A percentile compares a stretch with the other conserved stretches of the same genome.
Conservation (phyloP, 2,329 filamentous ascomycete species). For the Pyrenophora seminiperda region DNA sequence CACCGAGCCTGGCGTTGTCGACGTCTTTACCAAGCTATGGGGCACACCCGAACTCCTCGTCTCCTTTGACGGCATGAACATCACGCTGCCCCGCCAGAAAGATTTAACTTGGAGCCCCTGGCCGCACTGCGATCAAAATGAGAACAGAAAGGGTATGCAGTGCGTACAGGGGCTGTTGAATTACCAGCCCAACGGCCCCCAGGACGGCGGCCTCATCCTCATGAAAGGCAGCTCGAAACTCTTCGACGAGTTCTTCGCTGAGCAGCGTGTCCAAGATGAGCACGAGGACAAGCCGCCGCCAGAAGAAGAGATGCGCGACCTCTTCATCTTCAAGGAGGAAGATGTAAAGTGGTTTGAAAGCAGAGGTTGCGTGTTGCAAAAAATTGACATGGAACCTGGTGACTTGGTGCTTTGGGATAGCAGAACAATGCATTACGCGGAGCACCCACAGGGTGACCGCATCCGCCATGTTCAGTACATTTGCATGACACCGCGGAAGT, state of each 20-base stretch:
- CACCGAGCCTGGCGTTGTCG: slow-evolving; percentile 49
- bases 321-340: slow-evolving; percentile 51
- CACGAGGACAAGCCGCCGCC: slow-evolving; percentile 24
- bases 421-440: slow-evolving; percentile 53
- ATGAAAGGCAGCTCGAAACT: slow-evolving; percentile 53
- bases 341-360: slow-evolving; percentile 53
- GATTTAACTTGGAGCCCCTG: slow-evolving; percentile 46
- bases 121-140: slow-evolving; percentile 48
- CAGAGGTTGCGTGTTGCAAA: slow-evolving; percentile 47
- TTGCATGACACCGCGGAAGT: slow-evolving; percentile 28
- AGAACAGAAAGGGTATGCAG: slow-evolving; percentile 49
- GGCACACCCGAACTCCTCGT: slow-evolving; percentile 40
- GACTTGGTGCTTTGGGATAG: slow-evolving; percentile 53
- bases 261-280: slow-evolving; percentile 14
- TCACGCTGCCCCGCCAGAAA: slow-evolving; percentile 46
- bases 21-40: slow-evolving; percentile 46
- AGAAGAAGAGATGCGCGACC: slow-evolving; percentile 44
- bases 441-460: slow-evolving; percentile 17
- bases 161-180: slow-evolving; percentile 55
- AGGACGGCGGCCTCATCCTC: slow-evolving; percentile 56
- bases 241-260: slow-evolving; percentile 53
- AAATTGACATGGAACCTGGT: slow-evolving; percentile 51
- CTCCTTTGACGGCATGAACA: slow-evolving; percentile 49
- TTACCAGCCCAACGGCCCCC: slow-evolving; percentile 51
- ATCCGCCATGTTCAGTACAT: slow-evolving; percentile 29